Evolutionary conservation across 805 yeast genomes (phyloP).

Genomic region (Kodamaea kakaduensis): DNA sequence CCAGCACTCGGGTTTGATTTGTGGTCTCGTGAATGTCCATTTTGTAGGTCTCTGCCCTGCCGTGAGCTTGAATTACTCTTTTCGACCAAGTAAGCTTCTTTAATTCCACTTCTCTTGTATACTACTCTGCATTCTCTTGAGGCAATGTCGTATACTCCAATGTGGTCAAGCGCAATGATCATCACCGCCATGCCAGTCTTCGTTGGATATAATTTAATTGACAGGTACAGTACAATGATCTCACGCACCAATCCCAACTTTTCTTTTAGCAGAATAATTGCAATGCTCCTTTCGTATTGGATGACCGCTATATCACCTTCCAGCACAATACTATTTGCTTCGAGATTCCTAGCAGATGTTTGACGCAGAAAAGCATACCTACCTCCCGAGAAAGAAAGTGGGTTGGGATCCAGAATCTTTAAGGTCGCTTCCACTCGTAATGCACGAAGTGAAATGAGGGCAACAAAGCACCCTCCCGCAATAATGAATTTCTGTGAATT

Average conservation of each 20-base stretch:
- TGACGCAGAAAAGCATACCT: background rate
- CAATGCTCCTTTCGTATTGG: constrained; percentile 3
- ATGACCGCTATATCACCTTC: constrained; percentile 1
- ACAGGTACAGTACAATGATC: background rate
- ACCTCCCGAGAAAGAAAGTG: background rate
- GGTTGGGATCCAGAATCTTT: background rate
- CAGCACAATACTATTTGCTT: background rate
- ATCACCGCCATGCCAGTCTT: constrained; percentile 3
- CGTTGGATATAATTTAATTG: constrained; percentile 1
- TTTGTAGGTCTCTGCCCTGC: constrained; percentile 6
- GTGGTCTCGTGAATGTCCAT: constrained; percentile 11
- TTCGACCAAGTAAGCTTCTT: constrained; percentile 2
- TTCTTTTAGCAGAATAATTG: background rate
- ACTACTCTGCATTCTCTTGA: constrained; percentile 6
- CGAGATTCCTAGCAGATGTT: background rate
- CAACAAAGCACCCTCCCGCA: constrained; percentile 1
- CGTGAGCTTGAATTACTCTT: background rate
- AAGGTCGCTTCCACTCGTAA: background rate
- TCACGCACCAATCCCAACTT: constrained; percentile 1
- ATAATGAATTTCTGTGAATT: too few relatives aligned
- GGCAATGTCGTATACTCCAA: constrained; percentile 5
- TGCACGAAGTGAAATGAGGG: constrained; percentile 1
- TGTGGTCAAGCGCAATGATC: constrained; percentile 6
- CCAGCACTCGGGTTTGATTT: too few relatives aligned
- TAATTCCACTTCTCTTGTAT: background rate